Percentiles rank a stretch among this genome's conserved stretches.
These are phyloP conservation scores for Amesomyces nigricolor DNA, from an alignment of 2,329 filamentous ascomycete genomes.

Conservation along the genomic window DNA sequence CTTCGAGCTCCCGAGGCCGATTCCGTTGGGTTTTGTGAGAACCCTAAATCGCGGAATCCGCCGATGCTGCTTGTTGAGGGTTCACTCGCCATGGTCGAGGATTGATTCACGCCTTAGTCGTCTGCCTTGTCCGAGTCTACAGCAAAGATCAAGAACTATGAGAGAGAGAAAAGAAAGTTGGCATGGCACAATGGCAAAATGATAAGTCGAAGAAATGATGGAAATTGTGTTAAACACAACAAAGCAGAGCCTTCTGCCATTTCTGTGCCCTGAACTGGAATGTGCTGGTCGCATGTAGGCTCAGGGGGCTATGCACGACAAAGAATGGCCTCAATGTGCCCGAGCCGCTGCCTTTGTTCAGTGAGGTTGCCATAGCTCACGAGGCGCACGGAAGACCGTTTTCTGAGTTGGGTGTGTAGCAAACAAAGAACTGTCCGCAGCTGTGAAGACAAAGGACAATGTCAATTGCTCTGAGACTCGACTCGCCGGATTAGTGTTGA, in stretches of 20 bases:
- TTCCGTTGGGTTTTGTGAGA: too few species aligned
- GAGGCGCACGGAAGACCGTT: background rate
- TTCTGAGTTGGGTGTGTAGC: background rate
- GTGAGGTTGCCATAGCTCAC: background rate
- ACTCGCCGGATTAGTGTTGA: background rate
- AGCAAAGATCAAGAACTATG: too few species aligned
- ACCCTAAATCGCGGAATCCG: too few species aligned
- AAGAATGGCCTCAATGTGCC: background rate
- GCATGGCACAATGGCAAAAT: too few species aligned
- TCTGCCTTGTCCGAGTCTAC: too few species aligned
- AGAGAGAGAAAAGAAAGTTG: too few species aligned
- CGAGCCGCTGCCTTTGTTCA: background rate
- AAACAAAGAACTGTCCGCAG: conserved; percentile 2
- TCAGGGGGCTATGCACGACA: background rate
- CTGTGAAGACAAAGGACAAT: background rate
- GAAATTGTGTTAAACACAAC: too few species aligned
- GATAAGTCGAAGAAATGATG: background rate
- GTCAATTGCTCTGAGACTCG: background rate
- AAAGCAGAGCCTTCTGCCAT: background rate
- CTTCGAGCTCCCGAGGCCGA: too few species aligned
- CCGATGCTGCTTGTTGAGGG: too few species aligned
- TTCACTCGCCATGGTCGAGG: too few species aligned
- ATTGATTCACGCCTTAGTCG: too few species aligned
- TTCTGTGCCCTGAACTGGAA: background rate
- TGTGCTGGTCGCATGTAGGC: background rate